Evolutionary conservation across 805 yeast genomes (phyloP).

Genomic region (Yamadazyma endophytica): DNA sequence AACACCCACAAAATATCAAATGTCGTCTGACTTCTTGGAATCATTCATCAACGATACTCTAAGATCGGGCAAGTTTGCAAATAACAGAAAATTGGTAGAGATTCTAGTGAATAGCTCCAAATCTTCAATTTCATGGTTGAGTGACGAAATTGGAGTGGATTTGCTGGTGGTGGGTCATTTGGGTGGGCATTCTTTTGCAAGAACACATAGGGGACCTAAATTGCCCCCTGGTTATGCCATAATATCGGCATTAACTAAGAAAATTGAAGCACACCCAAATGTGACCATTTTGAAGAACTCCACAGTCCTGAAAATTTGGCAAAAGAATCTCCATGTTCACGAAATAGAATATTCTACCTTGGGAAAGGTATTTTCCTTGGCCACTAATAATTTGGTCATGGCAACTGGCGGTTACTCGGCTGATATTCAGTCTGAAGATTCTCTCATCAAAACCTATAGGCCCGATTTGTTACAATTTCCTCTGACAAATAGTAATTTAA

Average conservation of each 20-base stretch:
- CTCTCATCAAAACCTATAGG: conserved; percentile 35
- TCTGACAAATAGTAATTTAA: conserved; percentile 53
- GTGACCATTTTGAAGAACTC: conserved; percentile 14
- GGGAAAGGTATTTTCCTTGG: conserved; percentile 3
- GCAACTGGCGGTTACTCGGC: conserved; percentile 61
- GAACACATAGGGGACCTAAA: conserved; percentile 39
- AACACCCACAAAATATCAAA: conserved; percentile 27
- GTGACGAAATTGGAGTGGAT: conserved; percentile 20
- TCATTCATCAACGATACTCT: conserved; percentile 26
- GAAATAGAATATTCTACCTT: conserved; percentile 37
- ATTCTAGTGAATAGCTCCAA: conserved; percentile 22
- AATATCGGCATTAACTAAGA: conserved; percentile 40
- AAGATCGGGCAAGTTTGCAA: conserved; percentile 28
- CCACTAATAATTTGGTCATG: conserved; percentile 34
- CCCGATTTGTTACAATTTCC: conserved; percentile 46
- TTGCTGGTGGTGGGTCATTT: conserved; percentile 27
- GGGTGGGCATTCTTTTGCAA: conserved; percentile 38
- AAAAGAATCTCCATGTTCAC: conserved; percentile 27
- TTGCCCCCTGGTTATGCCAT: conserved; percentile 61
- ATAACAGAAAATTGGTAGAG: conserved; percentile 20
- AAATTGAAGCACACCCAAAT: conserved; percentile 27
- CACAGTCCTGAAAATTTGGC: conserved; percentile 13
- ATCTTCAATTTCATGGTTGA: conserved; percentile 31
- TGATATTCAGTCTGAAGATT: conserved; percentile 30
- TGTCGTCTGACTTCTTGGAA: conserved; percentile 21